Conservation (phyloP, 352 stramenopile genomes). For the Peronospora belbahrii region DNA sequence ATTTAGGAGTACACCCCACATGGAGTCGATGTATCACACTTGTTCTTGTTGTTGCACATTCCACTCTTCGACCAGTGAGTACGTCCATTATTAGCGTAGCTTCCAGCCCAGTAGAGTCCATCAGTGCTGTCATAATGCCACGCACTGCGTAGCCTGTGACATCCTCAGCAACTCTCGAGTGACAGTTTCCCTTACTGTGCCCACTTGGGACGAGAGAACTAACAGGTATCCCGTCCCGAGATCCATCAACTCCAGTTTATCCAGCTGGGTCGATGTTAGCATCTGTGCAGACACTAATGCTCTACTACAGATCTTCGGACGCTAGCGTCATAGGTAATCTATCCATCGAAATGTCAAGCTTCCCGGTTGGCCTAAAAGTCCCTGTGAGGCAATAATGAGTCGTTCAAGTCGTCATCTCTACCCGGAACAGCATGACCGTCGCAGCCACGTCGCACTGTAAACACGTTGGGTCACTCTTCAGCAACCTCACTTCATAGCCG, state of each 20-base stretch:
- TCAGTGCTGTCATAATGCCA: slow-evolving; percentile 86
- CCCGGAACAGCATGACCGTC: slow-evolving; percentile 7
- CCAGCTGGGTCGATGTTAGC: too few relatives aligned
- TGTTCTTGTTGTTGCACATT: slow-evolving; percentile 21
- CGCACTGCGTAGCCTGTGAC: slow-evolving; percentile 69
- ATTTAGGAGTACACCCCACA: slow-evolving; percentile 73
- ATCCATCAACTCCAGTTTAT: slow-evolving; percentile 15
- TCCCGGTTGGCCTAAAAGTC: slow-evolving; percentile 6
- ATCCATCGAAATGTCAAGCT: slow-evolving; percentile 20
- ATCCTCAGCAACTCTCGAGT: slow-evolving; percentile 51
- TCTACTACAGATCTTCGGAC: slow-evolving; percentile 40
- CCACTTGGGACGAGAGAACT: slow-evolving; percentile 36
- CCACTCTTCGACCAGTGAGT: slow-evolving; percentile 83
- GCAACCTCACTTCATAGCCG: slow-evolving; percentile 18
- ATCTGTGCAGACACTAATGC: slow-evolving; percentile 18
- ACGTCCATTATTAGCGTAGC: slow-evolving; percentile 91
- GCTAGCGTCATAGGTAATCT: slow-evolving; percentile 33
- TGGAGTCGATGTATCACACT: slow-evolving; percentile 11
- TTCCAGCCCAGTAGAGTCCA: slow-evolving; percentile 71
- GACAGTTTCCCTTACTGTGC: slow-evolving; percentile 39
- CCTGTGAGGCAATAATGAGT: slow-evolving; percentile 22
- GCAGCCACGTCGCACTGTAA: slow-evolving; percentile 2
- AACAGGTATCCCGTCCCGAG: too few relatives aligned
- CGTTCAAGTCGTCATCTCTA: slow-evolving; percentile 4
- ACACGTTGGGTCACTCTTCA: slow-evolving; percentile 21